phyloP scores from a whole-genome alignment of 805 yeast species.

The Zygosaccharomyces bisporus region DNA sequence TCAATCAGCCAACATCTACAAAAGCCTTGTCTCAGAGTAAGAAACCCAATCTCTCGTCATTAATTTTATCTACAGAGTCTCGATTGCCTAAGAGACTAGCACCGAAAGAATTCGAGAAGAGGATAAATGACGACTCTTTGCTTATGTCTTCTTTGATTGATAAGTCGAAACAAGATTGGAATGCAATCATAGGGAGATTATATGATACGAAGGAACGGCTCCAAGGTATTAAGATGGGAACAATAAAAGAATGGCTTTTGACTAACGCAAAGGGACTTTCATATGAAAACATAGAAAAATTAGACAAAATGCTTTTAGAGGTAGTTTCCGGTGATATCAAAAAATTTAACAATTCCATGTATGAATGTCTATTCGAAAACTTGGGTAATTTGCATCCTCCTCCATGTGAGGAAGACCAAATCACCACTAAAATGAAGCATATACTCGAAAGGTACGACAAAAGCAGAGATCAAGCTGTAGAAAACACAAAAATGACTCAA shows the following conservation, averaged over 20 bases:
- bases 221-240: constrained; percentile 13
- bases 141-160: constrained; percentile 24
- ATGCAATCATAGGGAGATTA: constrained; percentile 24
- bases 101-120: constrained; percentile 19
- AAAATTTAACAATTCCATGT: constrained; percentile 20
- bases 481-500: constrained; percentile 15
- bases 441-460: constrained; percentile 23
- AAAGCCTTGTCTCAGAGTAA: not conserved
- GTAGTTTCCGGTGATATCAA: constrained; percentile 13
- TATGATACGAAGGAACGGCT: constrained; percentile 17
- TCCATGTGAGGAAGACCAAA: constrained; percentile 9
- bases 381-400: constrained; percentile 17
- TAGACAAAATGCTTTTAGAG: constrained; percentile 29
- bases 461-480: constrained; percentile 2
- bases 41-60: constrained; percentile 15
- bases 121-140: constrained; percentile 26
- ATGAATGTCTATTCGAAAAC: constrained; percentile 26
- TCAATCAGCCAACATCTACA: not conserved
- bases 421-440: constrained; percentile 21
- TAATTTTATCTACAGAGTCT: constrained; percentile 18
- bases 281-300: constrained; percentile 24
- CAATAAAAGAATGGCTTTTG: constrained; percentile 13
- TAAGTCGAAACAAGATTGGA: constrained; percentile 27
- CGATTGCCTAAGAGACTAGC: constrained; percentile 18
- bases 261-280: constrained; percentile 16